These are phyloP conservation scores for Alternaria ethzedia DNA, from an alignment of 2,329 filamentous ascomycete genomes.

Conservation along the genomic window DNA sequence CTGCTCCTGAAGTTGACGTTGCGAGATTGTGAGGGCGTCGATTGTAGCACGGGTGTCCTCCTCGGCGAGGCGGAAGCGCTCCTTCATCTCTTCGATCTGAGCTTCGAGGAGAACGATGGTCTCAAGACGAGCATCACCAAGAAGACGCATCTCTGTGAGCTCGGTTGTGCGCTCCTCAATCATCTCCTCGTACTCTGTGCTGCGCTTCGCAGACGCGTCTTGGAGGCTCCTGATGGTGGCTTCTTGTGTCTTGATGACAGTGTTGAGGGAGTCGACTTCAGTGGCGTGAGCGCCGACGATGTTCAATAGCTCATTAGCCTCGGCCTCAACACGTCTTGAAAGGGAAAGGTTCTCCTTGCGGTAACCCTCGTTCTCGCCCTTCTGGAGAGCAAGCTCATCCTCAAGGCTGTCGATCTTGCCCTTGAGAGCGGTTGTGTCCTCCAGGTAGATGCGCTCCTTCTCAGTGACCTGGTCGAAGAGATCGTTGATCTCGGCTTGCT, in stretches of 20 bases:
- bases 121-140: constrained; percentile 42
- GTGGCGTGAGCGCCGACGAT: constrained; percentile 34
- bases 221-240: constrained; percentile 48
- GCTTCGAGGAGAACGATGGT: constrained; percentile 41
- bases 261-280: constrained; percentile 45
- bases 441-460: constrained; percentile 34
- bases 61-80: constrained; percentile 34
- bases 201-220: constrained; percentile 27
- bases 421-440: constrained; percentile 34
- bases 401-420: constrained; percentile 30
- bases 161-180: constrained; percentile 37
- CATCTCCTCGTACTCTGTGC: constrained; percentile 30
- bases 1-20: constrained; percentile 37
- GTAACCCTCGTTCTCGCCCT: constrained; percentile 34
- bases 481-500: constrained; percentile 48
- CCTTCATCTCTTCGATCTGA: constrained; percentile 43
- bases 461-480: constrained; percentile 37
- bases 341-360: constrained; percentile 37
- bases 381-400: constrained; percentile 24
- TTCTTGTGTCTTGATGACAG: constrained; percentile 47
- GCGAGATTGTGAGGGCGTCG: constrained; percentile 34
- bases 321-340: constrained; percentile 35
- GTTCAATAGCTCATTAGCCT: constrained; percentile 39
- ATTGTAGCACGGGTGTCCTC: constrained; percentile 41
- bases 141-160: constrained; percentile 42